A percentile compares a stretch with the other conserved stretches of the same genome.
These are phyloP conservation scores for Tylopilus plumbeoviolaceoides DNA, from an alignment of 768 basidiomycete species.

Conservation along the genomic window DNA sequence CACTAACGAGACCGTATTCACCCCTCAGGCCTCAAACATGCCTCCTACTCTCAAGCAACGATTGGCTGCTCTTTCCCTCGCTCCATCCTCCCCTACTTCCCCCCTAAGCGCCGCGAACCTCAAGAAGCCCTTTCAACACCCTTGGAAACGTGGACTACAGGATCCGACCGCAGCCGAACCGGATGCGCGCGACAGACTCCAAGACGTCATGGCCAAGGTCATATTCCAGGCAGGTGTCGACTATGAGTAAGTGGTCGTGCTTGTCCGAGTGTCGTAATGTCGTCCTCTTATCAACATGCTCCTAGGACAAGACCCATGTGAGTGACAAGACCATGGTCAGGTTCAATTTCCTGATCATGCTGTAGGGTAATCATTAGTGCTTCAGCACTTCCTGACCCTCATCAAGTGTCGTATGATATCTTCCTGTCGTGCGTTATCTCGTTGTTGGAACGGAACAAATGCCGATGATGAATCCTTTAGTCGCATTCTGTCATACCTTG, in stretches of 20 bases:
- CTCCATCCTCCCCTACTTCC: constrained; percentile 46
- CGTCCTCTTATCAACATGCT: constrained; percentile 13
- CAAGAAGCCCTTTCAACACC: constrained; percentile 44
- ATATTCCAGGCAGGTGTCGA: constrained; percentile 90
- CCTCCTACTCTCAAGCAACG: constrained; percentile 58
- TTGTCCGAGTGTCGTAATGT: background rate
- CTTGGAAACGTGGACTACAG: constrained; percentile 46
- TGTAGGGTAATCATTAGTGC: constrained; percentile 81
- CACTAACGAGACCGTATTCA: background rate
- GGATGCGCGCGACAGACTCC: constrained; percentile 42
- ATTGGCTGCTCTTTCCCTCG: constrained; percentile 57
- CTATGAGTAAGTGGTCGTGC: constrained; percentile 65
- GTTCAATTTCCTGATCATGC: constrained; percentile 6
- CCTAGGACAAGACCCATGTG: constrained; percentile 83
- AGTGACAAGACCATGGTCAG: constrained; percentile 24
- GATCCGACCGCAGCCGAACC: constrained; percentile 23
- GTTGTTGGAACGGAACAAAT: constrained; percentile 3
- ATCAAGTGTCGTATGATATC: constrained; percentile 70
- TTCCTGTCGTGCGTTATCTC: constrained; percentile 57
- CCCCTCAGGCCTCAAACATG: constrained; percentile 17
- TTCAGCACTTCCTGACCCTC: constrained; percentile 78
- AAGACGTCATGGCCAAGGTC: constrained; percentile 63
- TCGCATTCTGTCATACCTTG: constrained; percentile 72
- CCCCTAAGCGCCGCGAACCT: constrained; percentile 21
- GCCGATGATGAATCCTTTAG: constrained; percentile 34